Evolutionary conservation across 2,329 filamentous ascomycete species (phyloP).

Genomic region (Xylariaceae sp.): DNA sequence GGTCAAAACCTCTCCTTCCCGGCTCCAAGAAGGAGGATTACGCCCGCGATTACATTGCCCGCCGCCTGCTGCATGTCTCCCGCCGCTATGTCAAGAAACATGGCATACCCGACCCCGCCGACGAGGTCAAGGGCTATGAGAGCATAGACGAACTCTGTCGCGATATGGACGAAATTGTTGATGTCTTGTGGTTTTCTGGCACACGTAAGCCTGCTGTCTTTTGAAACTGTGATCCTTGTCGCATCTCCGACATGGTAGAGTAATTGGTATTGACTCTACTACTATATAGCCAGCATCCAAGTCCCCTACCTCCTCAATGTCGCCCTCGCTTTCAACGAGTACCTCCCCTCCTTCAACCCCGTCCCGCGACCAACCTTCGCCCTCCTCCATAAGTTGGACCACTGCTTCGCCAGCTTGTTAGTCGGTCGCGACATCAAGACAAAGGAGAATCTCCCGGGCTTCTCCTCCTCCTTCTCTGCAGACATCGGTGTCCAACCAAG

Average conservation of each 20-base stretch:
- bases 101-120: slow-evolving; percentile 40
- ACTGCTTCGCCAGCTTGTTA: slow-evolving; percentile 75
- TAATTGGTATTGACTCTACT: no score
- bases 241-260: slow-evolving; percentile 2
- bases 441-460: slow-evolving; percentile 64
- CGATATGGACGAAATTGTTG: slow-evolving; percentile 70
- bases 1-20: slow-evolving; percentile 47
- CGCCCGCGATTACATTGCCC: slow-evolving; percentile 54
- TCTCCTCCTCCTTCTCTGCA: slow-evolving; percentile 42
- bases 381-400: slow-evolving; percentile 73
- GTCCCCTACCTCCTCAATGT: slow-evolving; percentile 79
- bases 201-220: slow-evolving; percentile 62
- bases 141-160: slow-evolving; percentile 66
- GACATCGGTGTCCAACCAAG: slow-evolving; percentile 53
- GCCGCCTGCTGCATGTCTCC: slow-evolving; percentile 49
- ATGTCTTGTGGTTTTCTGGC: slow-evolving; percentile 81
- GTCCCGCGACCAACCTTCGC: slow-evolving; percentile 65
- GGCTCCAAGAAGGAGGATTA: slow-evolving; percentile 59
- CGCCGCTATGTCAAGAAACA: slow-evolving; percentile 60
- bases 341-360: slow-evolving; percentile 68
- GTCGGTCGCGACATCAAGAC: slow-evolving; percentile 63
- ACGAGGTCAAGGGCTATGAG: slow-evolving; percentile 50
- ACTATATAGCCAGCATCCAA: slow-evolving; percentile 64
- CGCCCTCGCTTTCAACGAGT: slow-evolving; percentile 67
- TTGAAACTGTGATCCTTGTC: neutral